Evolutionary conservation across 1,284 basidiomycete species (phyloP), one percentile per base, ranked within the genome.

Genomic region (Sanghuangporus sanghuang): DNA sequence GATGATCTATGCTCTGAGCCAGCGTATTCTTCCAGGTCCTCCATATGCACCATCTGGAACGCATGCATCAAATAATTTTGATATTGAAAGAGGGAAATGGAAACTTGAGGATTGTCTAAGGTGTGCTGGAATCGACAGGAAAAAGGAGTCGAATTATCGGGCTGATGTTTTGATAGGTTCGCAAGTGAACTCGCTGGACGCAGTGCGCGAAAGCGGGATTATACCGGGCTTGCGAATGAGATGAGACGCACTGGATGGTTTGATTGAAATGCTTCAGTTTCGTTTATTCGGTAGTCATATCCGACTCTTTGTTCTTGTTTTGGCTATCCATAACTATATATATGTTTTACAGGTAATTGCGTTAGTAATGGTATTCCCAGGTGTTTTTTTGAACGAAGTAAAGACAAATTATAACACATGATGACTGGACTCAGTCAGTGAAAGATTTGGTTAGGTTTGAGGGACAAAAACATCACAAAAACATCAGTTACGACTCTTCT

Each of bases 151-250:
- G 9, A 18, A 40, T 40, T 6, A 52, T 6, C 42, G 11, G 54
- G 27, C 53, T 57, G 35, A 58, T 61, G n/a, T 18, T 38, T 42
- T 55, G 59, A 7, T 62, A 90, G 87, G 68, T 91, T 92, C 72
- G 89, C 89, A 9, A 90, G 87, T 0, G 90, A 92, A 71, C 74
- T 92, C 9, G 82, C 89, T 11, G 89, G 89, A 32, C 78, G 90
- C 44, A 90, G 88, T 71, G 87, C 84, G 0, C 74, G 84, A 64
- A 73, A 79, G 65, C 75, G 76, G 58, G 78, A 79, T 18, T 90
- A 88, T 86, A 78, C 80, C 52, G 86, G 87, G 9, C 74, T 92
- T 12, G 85, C 82, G 1, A 81, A 84, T n/a, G 89, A 90, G 71
- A 90, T 91, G 86, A 73, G 76, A 2, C 76, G 77, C 56, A 84